Evolutionary conservation across 345 rosid genomes (phyloP).

Genomic region (Reutealis trisperma): DNA sequence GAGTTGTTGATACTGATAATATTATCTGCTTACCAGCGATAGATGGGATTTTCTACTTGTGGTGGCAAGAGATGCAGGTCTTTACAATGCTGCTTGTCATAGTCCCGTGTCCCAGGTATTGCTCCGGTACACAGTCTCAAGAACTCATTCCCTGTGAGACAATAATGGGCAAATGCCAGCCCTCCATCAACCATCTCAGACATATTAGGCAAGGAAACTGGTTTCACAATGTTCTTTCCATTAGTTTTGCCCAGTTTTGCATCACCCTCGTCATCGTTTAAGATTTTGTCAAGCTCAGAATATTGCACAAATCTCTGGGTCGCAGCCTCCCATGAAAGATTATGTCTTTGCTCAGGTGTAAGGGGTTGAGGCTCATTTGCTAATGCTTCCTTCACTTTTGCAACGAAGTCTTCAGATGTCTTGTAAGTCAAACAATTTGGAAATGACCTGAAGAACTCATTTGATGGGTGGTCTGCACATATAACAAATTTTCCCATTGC

Average conservation of each 20-base stretch:
- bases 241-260: conserved; percentile 21
- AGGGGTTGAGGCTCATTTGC: conserved; percentile 84
- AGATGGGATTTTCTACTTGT: conserved; percentile 75
- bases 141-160: conserved; percentile 85
- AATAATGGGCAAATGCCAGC: conserved; percentile 81
- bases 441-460: conserved; percentile 92
- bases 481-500: conserved; percentile 98
- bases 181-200: conserved; percentile 76
- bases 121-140: conserved; percentile 84
- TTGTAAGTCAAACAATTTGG: conserved; percentile 94
- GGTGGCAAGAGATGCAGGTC: conserved; percentile 86
- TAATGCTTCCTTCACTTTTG: conserved; percentile 83
- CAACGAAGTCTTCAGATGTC: conserved; percentile 79
- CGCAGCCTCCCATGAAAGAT: conserved; percentile 98
- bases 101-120: conserved; percentile 76
- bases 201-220: conserved; percentile 60
- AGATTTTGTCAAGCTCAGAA: conserved; percentile 71
- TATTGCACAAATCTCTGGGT: conserved; percentile 84
- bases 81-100: conserved; percentile 78
- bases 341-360: conserved; percentile 72
- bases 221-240: conserved; percentile 40
- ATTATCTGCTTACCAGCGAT: conserved; percentile 57
- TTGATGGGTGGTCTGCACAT: conserved; percentile 97
- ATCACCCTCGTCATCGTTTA: conserved; percentile 31
- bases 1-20: background rate